phyloP scores from a whole-genome alignment of 1,284 basidiomycete genomes.

The Rhodofomes roseus region DNA sequence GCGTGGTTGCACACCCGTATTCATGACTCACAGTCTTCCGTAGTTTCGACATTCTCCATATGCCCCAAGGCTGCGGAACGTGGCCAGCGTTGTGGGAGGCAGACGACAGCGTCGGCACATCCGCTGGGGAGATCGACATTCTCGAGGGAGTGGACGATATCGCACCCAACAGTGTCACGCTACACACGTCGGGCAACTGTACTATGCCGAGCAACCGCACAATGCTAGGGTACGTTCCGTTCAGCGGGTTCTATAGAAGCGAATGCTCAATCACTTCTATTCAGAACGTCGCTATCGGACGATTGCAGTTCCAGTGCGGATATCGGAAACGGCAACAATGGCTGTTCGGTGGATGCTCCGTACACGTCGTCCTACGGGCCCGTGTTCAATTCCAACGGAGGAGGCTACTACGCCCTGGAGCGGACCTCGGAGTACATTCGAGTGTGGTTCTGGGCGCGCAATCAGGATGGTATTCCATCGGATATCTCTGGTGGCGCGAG shows the following conservation, averaged over 20 bases:
- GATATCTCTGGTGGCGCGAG: slow-evolving; percentile 40
- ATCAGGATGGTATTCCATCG: slow-evolving; percentile 36
- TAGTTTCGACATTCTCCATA: slow-evolving; percentile 48
- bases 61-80: slow-evolving; percentile 61
- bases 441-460: slow-evolving; percentile 59
- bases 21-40: neutral
- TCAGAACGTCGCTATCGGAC: slow-evolving; percentile 12
- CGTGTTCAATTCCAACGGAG: slow-evolving; percentile 55
- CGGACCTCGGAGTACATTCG: slow-evolving; percentile 45
- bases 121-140: slow-evolving; percentile 31
- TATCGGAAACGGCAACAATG: slow-evolving; percentile 49
- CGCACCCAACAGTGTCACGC: slow-evolving; percentile 44
- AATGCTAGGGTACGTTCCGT: slow-evolving; percentile 20
- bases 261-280: too few species aligned
- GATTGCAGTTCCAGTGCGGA: slow-evolving; percentile 22
- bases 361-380: slow-evolving; percentile 53
- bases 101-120: slow-evolving; percentile 30
- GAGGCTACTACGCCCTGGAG: slow-evolving; percentile 60
- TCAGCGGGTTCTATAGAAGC: too few species aligned
- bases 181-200: slow-evolving; percentile 55
- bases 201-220: slow-evolving; percentile 19
- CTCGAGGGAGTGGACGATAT: slow-evolving; percentile 52
- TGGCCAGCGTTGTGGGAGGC: slow-evolving; percentile 59
- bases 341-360: slow-evolving; percentile 57
- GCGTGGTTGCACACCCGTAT: neutral